A percentile compares a stretch with the other conserved stretches of the same genome.
Conservation (phyloP, 345 rosid genomes). For the Eucalyptus polybractea region DNA sequence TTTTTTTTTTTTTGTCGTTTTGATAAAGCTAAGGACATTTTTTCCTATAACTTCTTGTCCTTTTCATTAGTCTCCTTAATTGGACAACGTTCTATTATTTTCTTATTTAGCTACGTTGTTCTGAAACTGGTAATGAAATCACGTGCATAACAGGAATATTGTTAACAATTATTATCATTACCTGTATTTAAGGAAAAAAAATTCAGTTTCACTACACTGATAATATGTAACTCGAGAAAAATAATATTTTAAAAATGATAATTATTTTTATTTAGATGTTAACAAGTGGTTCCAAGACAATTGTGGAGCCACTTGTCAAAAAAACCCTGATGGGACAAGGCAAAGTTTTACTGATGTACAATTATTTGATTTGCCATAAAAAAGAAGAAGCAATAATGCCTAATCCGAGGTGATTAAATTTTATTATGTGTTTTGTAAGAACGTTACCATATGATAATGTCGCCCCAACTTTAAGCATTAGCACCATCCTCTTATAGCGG, state of each 20-base stretch:
- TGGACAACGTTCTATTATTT: background rate
- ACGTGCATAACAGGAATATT: background rate
- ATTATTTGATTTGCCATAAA: background rate
- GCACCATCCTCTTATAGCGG: background rate
- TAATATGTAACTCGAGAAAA: background rate
- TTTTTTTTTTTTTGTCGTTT: no score
- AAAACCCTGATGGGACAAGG: background rate
- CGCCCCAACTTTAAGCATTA: background rate
- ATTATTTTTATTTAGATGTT: background rate
- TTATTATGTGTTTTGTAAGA: background rate
- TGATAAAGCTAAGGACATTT: no score
- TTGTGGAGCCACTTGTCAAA: background rate
- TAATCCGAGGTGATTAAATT: background rate
- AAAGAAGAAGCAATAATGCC: background rate
- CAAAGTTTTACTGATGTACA: background rate
- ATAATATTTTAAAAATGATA: background rate
- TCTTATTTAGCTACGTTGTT: background rate
- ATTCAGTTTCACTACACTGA: background rate
- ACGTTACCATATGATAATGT: no score
- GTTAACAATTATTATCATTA: background rate
- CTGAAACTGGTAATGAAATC: background rate
- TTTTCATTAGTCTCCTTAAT: background rate
- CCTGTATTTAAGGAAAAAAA: no score
- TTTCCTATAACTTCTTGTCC: no score
- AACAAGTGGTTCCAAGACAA: background rate